Evolutionary conservation across 257 asterid genomes (phyloP).

Genomic region (Solanum bulbocastanum): DNA sequence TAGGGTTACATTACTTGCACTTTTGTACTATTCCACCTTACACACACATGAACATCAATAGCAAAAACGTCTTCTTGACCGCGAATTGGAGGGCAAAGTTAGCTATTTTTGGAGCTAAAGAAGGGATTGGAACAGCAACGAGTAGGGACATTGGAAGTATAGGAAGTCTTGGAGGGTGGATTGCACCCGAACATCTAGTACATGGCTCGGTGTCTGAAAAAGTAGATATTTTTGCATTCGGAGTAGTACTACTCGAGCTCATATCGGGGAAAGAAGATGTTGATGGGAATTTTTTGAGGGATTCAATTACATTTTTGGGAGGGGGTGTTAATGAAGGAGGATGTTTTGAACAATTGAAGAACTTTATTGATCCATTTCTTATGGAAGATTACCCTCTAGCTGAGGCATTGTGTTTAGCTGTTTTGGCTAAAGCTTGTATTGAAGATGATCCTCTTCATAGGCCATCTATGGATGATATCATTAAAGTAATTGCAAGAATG

Average conservation of each 20-base stretch:
- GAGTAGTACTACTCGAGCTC: conserved; percentile 52
- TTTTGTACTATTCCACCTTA: conserved; percentile 48
- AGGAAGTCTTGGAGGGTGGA: conserved; percentile 1
- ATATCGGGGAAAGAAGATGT: conserved; percentile 39
- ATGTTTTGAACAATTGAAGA: conserved; percentile 58
- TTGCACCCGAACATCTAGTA: conserved; percentile 12
- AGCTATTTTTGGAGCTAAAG: conserved; percentile 21
- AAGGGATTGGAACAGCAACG: neutral
- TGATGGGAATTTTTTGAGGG: conserved; percentile 31
- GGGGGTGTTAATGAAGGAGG: conserved; percentile 44
- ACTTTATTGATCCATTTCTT: conserved; percentile 47
- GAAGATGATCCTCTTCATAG: conserved; percentile 62
- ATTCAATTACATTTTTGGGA: conserved; percentile 33
- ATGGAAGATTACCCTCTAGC: conserved; percentile 65
- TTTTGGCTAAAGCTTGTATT: conserved; percentile 67
- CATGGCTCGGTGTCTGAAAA: conserved; percentile 17
- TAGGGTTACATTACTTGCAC: conserved; percentile 54
- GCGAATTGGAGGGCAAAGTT: conserved; percentile 62
- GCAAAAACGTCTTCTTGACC: conserved; percentile 39
- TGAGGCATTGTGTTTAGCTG: conserved; percentile 65
- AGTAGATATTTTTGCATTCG: conserved; percentile 48
- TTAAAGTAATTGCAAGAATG: conserved; percentile 72
- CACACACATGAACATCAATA: conserved; percentile 25
- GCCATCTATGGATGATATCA: conserved; percentile 70
- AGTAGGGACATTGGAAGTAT: conserved; percentile 8